These are phyloP conservation scores for Yamadazyma olivae DNA, from an alignment of 805 yeast genomes.

Conservation along the genomic window DNA sequence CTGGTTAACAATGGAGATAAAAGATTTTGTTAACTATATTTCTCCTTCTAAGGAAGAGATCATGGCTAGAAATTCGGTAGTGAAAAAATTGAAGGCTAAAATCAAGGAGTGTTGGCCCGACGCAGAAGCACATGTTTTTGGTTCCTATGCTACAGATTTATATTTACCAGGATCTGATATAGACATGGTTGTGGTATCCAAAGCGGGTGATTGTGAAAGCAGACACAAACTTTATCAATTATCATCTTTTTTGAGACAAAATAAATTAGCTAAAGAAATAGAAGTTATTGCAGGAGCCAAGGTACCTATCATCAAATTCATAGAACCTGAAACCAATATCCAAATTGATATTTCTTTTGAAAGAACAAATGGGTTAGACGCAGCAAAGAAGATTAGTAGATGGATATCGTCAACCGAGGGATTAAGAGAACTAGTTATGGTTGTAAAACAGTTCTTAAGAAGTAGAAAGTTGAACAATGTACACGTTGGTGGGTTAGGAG, in stretches of 20 bases:
- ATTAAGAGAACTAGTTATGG: slow-evolving; percentile 73
- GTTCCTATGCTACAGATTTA: slow-evolving; percentile 90
- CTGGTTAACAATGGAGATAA: slow-evolving; percentile 84
- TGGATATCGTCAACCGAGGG: slow-evolving; percentile 81
- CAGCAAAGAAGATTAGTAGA: slow-evolving; percentile 70
- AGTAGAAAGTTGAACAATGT: slow-evolving; percentile 80
- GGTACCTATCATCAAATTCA: slow-evolving; percentile 91
- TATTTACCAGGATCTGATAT: slow-evolving; percentile 95
- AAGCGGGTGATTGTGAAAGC: slow-evolving; percentile 54
- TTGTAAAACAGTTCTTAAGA: slow-evolving; percentile 80
- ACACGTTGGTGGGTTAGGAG: slow-evolving; percentile 92
- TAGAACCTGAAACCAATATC: slow-evolving; percentile 65
- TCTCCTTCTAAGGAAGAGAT: slow-evolving; percentile 82
- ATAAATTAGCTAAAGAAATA: slow-evolving; percentile 62
- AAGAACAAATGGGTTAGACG: slow-evolving; percentile 74
- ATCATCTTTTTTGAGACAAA: slow-evolving; percentile 62
- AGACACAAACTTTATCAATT: slow-evolving; percentile 69
- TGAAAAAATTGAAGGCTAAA: slow-evolving; percentile 53
- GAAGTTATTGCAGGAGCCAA: slow-evolving; percentile 88
- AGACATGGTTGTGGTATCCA: slow-evolving; percentile 82
- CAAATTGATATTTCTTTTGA: slow-evolving; percentile 91
- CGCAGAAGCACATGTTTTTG: slow-evolving; percentile 81
- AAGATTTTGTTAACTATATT: slow-evolving; percentile 78
- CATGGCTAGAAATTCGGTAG: slow-evolving; percentile 59
- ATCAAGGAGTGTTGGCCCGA: slow-evolving; percentile 67